Percentiles rank a stretch among this genome's conserved stretches.
Conservation (phyloP, 441 rosid genomes). For the Croton setiger region DNA sequence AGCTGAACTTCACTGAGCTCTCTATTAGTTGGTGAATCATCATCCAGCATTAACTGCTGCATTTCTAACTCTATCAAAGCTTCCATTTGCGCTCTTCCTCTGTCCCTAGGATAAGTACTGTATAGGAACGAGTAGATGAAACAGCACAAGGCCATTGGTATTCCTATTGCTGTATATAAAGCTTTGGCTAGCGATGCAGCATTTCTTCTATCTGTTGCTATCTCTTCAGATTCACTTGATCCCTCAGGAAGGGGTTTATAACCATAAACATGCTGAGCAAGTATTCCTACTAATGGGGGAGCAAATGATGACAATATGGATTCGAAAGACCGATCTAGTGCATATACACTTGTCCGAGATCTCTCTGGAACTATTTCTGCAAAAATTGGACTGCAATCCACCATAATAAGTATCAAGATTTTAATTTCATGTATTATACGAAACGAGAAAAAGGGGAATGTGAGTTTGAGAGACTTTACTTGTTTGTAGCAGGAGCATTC, state of each 20-base stretch:
- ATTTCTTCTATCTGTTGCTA: constrained; percentile 36
- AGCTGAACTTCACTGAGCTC: constrained; percentile 19
- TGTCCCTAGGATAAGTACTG: constrained; percentile 37
- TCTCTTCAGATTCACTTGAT: constrained; percentile 24
- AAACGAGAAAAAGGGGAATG: background rate
- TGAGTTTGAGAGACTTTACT: constrained; percentile 6
- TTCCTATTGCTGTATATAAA: constrained; percentile 38
- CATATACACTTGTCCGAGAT: constrained; percentile 48
- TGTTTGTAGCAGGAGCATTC: constrained; percentile 50
- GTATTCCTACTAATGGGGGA: constrained; percentile 41
- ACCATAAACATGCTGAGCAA: constrained; percentile 44
- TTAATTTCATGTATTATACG: too few relatives aligned
- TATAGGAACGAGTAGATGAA: constrained; percentile 44
- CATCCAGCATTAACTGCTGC: constrained; percentile 32
- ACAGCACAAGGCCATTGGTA: constrained; percentile 47
- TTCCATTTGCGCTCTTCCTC: constrained; percentile 40
- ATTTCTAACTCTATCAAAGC: constrained; percentile 40
- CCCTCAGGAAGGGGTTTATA: constrained; percentile 39
- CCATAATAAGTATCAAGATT: constrained; percentile 10
- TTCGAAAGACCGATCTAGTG: constrained; percentile 43
- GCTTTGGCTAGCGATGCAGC: constrained; percentile 46
- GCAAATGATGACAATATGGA: constrained; percentile 39
- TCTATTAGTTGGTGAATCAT: constrained; percentile 17
- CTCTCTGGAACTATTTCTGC: constrained; percentile 49
- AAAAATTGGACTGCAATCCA: constrained; percentile 40